phyloP scores from a whole-genome alignment of 306 rosid species.

The Glycine latifolia region DNA sequence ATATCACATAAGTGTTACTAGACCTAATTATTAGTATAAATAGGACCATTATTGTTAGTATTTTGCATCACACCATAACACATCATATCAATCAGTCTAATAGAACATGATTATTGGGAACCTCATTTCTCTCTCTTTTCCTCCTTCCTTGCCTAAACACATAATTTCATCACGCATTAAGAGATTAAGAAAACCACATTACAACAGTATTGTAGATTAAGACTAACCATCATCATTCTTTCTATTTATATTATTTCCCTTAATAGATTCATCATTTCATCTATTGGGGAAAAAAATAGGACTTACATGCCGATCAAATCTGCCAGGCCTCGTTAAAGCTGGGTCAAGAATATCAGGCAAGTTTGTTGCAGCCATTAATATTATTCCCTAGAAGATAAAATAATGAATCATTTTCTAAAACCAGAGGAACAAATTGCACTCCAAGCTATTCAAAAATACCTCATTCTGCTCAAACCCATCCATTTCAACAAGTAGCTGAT shows the following conservation, averaged over 20 bases:
- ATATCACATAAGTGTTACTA: too few species aligned
- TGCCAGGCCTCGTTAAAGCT: slow-evolving; percentile 98
- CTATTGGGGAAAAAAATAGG: background rate
- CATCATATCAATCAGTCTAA: background rate
- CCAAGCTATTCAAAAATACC: slow-evolving; percentile 57
- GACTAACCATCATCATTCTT: background rate
- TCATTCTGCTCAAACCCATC: slow-evolving; percentile 99
- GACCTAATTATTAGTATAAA: too few species aligned
- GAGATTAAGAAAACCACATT: background rate
- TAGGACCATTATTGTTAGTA: too few species aligned
- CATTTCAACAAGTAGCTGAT: slow-evolving; percentile 98
- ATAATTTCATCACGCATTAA: background rate
- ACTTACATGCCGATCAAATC: slow-evolving; percentile 99
- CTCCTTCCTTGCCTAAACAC: too few species aligned
- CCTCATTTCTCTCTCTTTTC: too few species aligned
- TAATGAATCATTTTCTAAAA: slow-evolving; percentile 41
- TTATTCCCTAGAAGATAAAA: slow-evolving; percentile 79
- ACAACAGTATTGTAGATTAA: background rate
- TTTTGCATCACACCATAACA: background rate
- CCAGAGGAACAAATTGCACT: slow-evolving; percentile 36
- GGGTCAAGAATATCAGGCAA: slow-evolving; percentile 99
- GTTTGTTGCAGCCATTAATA: slow-evolving; percentile 98
- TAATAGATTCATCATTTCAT: slow-evolving; percentile 1
- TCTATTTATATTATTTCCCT: slow-evolving; percentile 26
- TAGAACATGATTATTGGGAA: background rate